Conservation (phyloP, 192 early-diverging fungal species). For the Pilaira anomala region DNA sequence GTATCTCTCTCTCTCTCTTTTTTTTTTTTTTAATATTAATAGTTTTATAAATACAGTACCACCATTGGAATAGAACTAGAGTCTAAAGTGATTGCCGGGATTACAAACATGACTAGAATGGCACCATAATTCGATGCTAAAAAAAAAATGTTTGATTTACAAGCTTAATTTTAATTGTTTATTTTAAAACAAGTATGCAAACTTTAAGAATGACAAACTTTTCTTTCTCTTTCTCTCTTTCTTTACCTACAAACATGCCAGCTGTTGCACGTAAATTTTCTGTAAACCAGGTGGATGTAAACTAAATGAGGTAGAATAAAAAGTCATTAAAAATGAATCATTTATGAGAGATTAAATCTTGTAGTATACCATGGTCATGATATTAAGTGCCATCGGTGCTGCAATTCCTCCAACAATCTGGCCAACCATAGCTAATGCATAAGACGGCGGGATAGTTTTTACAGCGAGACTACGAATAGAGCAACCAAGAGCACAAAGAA, state of each 20-base stretch:
- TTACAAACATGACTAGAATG: conserved; percentile 32
- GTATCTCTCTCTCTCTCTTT: too few species aligned
- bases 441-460: conserved; percentile 22
- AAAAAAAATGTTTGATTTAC: neutral
- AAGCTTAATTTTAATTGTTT: neutral
- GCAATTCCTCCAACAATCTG: conserved; percentile 30
- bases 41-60: too few species aligned
- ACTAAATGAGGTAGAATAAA: too few species aligned
- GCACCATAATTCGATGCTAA: conserved; percentile 40
- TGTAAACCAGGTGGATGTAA: conserved; percentile 36
- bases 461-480: conserved; percentile 27
- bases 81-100: conserved; percentile 29
- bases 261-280: conserved; percentile 34
- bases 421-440: conserved; percentile 27
- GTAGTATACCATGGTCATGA: conserved; percentile 40
- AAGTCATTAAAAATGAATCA: too few species aligned
- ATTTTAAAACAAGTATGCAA: too few species aligned
- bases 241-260: conserved; percentile 36
- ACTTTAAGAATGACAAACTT: too few species aligned
- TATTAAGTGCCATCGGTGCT: conserved; percentile 33
- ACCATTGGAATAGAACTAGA: conserved; percentile 1
- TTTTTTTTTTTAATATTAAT: too few species aligned
- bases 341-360: too few species aligned
- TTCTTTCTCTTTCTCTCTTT: too few species aligned
- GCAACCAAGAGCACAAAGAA: conserved; percentile 32